Base-by-base conservation (phyloP, 768 basidiomycete species). In the Porphyrellus cyaneotinctus region DNA sequence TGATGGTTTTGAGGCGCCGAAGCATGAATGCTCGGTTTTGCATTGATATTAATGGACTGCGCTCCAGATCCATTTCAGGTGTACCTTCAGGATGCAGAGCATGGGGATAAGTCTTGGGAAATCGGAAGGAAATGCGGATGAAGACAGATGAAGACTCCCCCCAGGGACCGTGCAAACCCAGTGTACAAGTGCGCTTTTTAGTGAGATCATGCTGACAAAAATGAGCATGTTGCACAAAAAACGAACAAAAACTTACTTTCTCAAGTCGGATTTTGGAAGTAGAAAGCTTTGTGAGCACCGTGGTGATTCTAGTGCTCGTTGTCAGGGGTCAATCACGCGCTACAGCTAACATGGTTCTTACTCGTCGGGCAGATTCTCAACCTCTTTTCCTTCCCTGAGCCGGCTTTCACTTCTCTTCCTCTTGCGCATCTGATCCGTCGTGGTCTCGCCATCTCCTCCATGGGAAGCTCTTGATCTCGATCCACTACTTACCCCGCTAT, bases 91-190 rank as follows among this genome's bases (percentile, higher is more conserved):
- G 88, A 60, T 83, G 73, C 2, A 58, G 58, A 0, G 78, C 76
- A 7, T 82, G 76, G 0, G 90, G 88, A 64, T 98, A 98, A 38
- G 81, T 81, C 22, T 82, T 77, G 1, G 95, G 94, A 62, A 97
- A 97, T 2, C 82, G 85, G 72, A 97, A 95, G 1, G 89, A 87
- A 24, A 95, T 80, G 1, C 95, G 85, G 52, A 94, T 84, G 71
- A 91, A 94, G 8, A 88, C 87, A 18, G 85, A 87, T 12, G 85
- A 86, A 0, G 79, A 81, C 51, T 87, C 87, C n/a, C 89, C 91
- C 93, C 93, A 95, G 3, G 92, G 93, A 2, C 91, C 91, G 57
- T 91, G 84, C 38, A 97, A 73, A 5, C 91, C 89, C 43, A 97
- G 76, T 2, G 91, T 93, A 59, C 91, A 90, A 14, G 83, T 87